Evolutionary conservation across 1,284 basidiomycete species (phyloP).

Genomic region (Schizopora paradoxa): DNA sequence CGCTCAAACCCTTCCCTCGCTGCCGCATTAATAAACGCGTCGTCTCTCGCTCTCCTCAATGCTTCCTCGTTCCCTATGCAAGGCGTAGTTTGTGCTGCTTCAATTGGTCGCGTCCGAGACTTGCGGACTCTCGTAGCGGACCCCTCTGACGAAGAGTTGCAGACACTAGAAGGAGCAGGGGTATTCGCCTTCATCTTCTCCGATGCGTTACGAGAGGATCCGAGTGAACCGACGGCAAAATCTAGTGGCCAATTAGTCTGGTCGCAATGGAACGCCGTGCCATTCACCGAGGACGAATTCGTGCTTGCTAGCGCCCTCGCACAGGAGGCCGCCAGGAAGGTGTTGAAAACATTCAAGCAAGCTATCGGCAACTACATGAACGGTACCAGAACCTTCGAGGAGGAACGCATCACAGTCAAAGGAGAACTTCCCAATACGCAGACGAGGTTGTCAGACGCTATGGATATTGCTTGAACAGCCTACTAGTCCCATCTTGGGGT

Average conservation of each 20-base stretch:
- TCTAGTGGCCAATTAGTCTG: constrained; percentile 37
- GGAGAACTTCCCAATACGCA: no score
- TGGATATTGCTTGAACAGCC: no score
- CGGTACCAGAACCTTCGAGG: no score
- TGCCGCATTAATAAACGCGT: constrained; percentile 65
- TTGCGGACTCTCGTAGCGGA: constrained; percentile 40
- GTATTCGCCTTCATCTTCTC: constrained; percentile 68
- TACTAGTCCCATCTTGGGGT: no score
- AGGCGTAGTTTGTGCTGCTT: constrained; percentile 61
- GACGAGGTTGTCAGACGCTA: no score
- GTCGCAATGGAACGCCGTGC: constrained; percentile 46
- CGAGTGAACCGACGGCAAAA: constrained; percentile 16
- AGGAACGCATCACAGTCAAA: no score
- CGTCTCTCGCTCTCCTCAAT: constrained; percentile 58
- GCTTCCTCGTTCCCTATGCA: constrained; percentile 65
- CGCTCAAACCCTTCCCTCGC: constrained; percentile 28
- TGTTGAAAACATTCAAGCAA: constrained; percentile 45
- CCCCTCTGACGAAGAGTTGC: constrained; percentile 44
- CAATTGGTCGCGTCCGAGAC: constrained; percentile 39
- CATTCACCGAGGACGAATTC: constrained; percentile 40
- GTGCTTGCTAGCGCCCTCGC: constrained; percentile 42
- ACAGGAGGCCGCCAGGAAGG: constrained; percentile 35
- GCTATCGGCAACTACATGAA: no score
- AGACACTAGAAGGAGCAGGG: constrained; percentile 37
- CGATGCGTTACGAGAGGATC: constrained; percentile 20